Evolutionary conservation across 345 rosid species (phyloP).

Genomic region (Iberis pinnata): DNA sequence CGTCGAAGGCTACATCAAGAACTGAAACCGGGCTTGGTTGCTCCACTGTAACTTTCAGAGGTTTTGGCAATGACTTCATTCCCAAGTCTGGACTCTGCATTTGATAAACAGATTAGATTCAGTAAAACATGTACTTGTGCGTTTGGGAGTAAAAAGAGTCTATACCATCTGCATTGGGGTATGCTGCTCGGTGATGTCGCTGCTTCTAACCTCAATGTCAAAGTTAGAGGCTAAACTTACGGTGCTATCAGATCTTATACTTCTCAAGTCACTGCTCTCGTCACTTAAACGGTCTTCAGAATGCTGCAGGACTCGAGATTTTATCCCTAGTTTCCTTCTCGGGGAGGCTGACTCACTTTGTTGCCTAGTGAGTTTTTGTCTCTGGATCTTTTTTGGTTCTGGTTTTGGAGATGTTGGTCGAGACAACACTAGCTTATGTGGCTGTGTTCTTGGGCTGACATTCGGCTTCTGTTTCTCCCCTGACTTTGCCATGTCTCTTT

Average conservation of each 20-base stretch:
- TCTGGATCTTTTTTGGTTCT: constrained; percentile 38
- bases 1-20: constrained; percentile 68
- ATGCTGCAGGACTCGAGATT: constrained; percentile 30
- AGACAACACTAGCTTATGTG: constrained; percentile 42
- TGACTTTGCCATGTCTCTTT: constrained; percentile 31
- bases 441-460: constrained; percentile 43
- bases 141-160: neutral
- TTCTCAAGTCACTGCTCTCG: constrained; percentile 40
- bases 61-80: constrained; percentile 34
- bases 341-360: constrained; percentile 43
- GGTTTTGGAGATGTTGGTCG: constrained; percentile 34
- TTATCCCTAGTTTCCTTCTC: constrained; percentile 31
- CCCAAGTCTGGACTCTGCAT: constrained; percentile 47
- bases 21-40: constrained; percentile 95
- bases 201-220: constrained; percentile 64
- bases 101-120: constrained; percentile 24
- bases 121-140: constrained; percentile 20
- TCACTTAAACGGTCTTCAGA: constrained; percentile 43
- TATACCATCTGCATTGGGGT: constrained; percentile 39
- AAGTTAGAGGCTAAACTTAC: constrained; percentile 43
- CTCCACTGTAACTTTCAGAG: constrained; percentile 41
- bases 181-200: constrained; percentile 30
- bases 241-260: constrained; percentile 55
- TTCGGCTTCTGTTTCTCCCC: constrained; percentile 37
- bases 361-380: constrained; percentile 44